These are phyloP conservation scores for Hypoxylon crocopeplum DNA, from an alignment of 495 filamentous ascomycete genomes.

Conservation along the genomic window DNA sequence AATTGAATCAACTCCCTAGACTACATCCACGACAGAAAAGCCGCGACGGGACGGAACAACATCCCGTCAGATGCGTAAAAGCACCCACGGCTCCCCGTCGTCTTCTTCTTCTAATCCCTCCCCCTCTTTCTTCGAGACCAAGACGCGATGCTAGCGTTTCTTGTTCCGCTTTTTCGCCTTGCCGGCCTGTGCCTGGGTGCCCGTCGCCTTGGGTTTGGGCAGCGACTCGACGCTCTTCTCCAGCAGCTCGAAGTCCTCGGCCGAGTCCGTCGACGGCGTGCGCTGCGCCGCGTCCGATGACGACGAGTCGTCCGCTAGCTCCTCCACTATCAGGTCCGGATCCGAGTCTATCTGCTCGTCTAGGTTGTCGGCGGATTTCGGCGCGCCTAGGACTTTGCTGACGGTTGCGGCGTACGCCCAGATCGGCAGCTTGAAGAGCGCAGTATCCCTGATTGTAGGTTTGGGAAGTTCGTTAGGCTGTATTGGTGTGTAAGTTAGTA, in stretches of 20 bases:
- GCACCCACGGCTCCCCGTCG: too few relatives aligned
- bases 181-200: slow-evolving; percentile 41
- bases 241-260: slow-evolving; percentile 64
- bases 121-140: not conserved
- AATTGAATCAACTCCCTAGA: too few relatives aligned
- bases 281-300: slow-evolving; percentile 45
- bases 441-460: slow-evolving; percentile 73
- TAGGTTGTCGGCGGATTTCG: slow-evolving; percentile 41
- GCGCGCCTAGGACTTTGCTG: slow-evolving; percentile 57
- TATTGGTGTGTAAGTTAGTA: not conserved
- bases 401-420: slow-evolving; percentile 67
- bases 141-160: slow-evolving; percentile 48
- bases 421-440: slow-evolving; percentile 69
- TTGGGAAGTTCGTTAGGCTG: slow-evolving; percentile 68
- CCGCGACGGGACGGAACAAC: too few relatives aligned
- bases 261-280: slow-evolving; percentile 55
- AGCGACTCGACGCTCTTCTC: slow-evolving; percentile 57
- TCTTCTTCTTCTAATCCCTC: not conserved
- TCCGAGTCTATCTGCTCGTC: slow-evolving; percentile 34
- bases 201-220: slow-evolving; percentile 46
- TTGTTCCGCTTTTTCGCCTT: slow-evolving; percentile 53
- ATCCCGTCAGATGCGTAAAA: too few relatives aligned
- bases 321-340: slow-evolving; percentile 16
- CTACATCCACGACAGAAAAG: too few relatives aligned
- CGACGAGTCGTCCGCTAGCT: slow-evolving; percentile 43